phyloP scores from a whole-genome alignment of 2,329 filamentous ascomycete genomes.

The Pseudonectria foliicola region DNA sequence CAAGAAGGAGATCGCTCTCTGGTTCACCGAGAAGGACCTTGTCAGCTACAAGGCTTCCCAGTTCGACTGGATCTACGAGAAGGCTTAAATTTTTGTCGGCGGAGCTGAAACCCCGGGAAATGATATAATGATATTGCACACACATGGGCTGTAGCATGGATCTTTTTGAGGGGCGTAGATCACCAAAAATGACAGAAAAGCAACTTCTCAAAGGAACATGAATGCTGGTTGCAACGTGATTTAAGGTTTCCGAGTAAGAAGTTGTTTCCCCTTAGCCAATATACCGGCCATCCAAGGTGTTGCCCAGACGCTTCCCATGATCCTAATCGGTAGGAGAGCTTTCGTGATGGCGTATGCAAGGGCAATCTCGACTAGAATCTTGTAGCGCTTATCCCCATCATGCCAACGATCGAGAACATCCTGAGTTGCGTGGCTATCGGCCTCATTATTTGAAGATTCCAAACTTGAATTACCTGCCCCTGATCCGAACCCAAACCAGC shows the following conservation, averaged over 20 bases:
- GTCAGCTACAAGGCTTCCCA: conserved; percentile 76
- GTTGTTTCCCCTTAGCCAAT: conserved; percentile 37
- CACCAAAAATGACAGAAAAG: conserved; percentile 15
- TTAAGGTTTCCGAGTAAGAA: conserved; percentile 24
- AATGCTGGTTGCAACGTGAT: conserved; percentile 1
- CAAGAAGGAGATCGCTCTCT: conserved; percentile 98
- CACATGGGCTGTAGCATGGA: conserved; percentile 16
- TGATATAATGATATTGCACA: conserved; percentile 17
- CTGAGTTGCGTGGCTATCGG: conserved; percentile 12
- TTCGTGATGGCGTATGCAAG: conserved; percentile 91
- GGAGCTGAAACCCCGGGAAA: conserved; percentile 12
- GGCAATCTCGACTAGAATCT: conserved; percentile 62
- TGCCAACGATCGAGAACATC: conserved; percentile 31
- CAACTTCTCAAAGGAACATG: conserved; percentile 12
- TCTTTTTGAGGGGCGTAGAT: conserved; percentile 12
- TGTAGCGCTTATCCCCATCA: conserved; percentile 40
- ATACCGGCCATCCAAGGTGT: conserved; percentile 86
- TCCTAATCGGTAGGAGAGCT: conserved; percentile 67
- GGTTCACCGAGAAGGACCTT: conserved; percentile 89
- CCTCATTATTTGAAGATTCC: conserved; percentile 1
- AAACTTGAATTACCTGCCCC: conserved; percentile 14
- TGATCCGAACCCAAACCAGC: conserved; percentile 64
- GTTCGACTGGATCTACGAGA: conserved; percentile 97
- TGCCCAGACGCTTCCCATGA: conserved; percentile 74
- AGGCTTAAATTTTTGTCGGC: conserved; percentile 41